A percentile compares a stretch with the other conserved stretches of the same genome.
Evolutionary conservation across 1,284 basidiomycete species (phyloP).

Genomic region (Tranzscheliella williamsii): DNA sequence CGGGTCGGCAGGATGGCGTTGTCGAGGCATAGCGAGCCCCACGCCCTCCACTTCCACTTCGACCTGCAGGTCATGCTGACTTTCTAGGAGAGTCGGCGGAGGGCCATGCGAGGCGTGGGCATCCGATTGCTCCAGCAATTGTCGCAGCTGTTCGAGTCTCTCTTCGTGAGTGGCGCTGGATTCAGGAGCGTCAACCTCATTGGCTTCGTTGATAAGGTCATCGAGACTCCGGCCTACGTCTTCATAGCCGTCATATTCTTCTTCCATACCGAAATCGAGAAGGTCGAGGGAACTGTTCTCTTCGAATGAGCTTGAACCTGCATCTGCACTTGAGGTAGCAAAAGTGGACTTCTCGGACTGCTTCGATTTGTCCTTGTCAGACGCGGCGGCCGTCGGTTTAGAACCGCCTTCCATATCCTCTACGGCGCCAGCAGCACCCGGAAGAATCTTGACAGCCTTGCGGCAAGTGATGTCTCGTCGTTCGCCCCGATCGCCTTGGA

Average conservation of each 20-base stretch:
- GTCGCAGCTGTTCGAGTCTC: constrained; percentile 31
- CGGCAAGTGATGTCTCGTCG: constrained; percentile 42
- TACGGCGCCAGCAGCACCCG: constrained; percentile 45
- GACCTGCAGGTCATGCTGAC: constrained; percentile 46
- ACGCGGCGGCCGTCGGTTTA: neutral
- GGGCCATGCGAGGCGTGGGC: constrained; percentile 21
- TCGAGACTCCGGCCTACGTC: constrained; percentile 36
- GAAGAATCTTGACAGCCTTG: constrained; percentile 43
- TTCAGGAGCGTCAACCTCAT: constrained; percentile 1
- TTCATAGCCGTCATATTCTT: constrained; percentile 54
- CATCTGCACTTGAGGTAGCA: constrained; percentile 2
- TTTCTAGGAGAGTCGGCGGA: constrained; percentile 44
- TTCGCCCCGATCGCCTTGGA: constrained; percentile 35
- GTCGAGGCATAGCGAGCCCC: constrained; percentile 41
- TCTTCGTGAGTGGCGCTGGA: constrained; percentile 14
- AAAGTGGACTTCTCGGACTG: constrained; percentile 30
- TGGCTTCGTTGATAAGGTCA: constrained; percentile 18
- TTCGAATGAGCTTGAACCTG: constrained; percentile 8
- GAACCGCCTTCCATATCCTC: neutral
- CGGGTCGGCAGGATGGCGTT: constrained; percentile 24
- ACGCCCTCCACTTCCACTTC: constrained; percentile 55
- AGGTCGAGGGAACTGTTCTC: neutral
- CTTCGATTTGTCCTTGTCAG: constrained; percentile 26
- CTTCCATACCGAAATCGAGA: constrained; percentile 36
- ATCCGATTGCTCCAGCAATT: constrained; percentile 22